Evolutionary conservation across 164 flowering plant genomes (phyloP), one percentile per base, ranked within the genome.

Genomic region (Piper longum): DNA sequence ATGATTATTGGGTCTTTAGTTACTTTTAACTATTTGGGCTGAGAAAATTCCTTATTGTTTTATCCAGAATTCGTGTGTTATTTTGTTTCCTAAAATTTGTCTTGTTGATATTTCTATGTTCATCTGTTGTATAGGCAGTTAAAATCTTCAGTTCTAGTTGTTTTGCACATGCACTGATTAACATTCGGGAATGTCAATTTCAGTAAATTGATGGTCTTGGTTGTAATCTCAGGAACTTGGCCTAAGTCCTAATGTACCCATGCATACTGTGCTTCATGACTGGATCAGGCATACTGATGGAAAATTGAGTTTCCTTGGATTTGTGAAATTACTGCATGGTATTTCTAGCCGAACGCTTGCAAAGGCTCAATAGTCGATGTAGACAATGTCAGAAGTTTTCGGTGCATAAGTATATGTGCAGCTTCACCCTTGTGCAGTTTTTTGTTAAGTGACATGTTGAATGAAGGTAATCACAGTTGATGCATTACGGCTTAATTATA

Each of bases 281-380:
- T 89, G 96, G 96, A 75, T 92, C 60, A 78, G 96, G 68, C 93
- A 87, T 70, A 80, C 89, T 1, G 98, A 92, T 72, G 98, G 98
- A 63, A 92, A 89, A 80, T 83, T 92, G 56, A 89, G 91, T 81
- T 92, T 87, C 64, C 89, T 81, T 19, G 98, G 98, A n/a, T 92
- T 89, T 62, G 81, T 86, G 66, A 92, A 86, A 75, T 69, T 92
- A 74, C 72, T 92, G 69, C 97, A 89, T 56, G 98, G 98, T 26
- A 74, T 78, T 5, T 88, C 98, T 4, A 82, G 71, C 66, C 80
- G 98, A 45, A 66, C 75, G 43, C 60, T 80, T 56, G 80, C 79
- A 5, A 87, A 86, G 74, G 77, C 65, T 26, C 79, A 73, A 36
- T 84, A 72, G 61, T 41, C 57, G 36, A 26, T 13, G 16, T 40